These are phyloP conservation scores for Ulmus americana DNA, from an alignment of 331 rosid genomes.

Conservation along the genomic window DNA sequence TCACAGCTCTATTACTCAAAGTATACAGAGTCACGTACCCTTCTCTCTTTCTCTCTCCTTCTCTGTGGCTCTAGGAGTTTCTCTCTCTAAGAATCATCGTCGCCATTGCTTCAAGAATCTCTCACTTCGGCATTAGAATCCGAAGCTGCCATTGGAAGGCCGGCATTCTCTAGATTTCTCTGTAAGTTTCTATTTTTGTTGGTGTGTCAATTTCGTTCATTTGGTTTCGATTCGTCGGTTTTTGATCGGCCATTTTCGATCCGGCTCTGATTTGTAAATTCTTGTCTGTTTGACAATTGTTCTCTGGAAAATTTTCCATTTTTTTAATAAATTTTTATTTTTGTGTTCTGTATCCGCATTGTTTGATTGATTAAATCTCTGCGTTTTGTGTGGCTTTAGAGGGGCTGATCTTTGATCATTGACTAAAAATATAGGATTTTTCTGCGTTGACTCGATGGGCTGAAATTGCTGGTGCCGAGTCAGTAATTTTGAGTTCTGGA, in stretches of 20 bases:
- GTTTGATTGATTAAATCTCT: slow-evolving; percentile 13
- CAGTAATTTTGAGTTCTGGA: slow-evolving; percentile 6
- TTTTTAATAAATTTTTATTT: not conserved
- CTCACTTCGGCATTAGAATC: slow-evolving; percentile 2
- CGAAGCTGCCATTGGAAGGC: not conserved
- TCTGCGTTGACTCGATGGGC: slow-evolving; percentile 15
- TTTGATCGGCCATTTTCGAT: slow-evolving; percentile 41
- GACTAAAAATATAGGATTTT: not conserved
- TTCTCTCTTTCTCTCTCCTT: slow-evolving; percentile 6
- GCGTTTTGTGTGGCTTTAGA: not conserved
- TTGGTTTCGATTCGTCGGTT: slow-evolving; percentile 13
- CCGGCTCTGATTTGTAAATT: slow-evolving; percentile 27
- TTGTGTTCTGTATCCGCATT: slow-evolving; percentile 9
- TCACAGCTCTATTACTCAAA: slow-evolving; percentile 6
- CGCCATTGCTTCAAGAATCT: slow-evolving; percentile 22
- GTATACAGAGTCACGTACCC: no score
- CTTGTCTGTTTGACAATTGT: not conserved
- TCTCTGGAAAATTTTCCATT: not conserved
- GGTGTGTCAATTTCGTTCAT: not conserved
- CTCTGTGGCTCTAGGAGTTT: slow-evolving; percentile 11
- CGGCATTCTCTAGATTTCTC: slow-evolving; percentile 9
- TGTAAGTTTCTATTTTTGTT: not conserved
- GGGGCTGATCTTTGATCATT: slow-evolving; percentile 1
- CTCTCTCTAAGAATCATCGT: slow-evolving; percentile 24
- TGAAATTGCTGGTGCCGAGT: slow-evolving; percentile 7